phyloP scores from a whole-genome alignment of 768 basidiomycete genomes.

The Auricularia cornea region DNA sequence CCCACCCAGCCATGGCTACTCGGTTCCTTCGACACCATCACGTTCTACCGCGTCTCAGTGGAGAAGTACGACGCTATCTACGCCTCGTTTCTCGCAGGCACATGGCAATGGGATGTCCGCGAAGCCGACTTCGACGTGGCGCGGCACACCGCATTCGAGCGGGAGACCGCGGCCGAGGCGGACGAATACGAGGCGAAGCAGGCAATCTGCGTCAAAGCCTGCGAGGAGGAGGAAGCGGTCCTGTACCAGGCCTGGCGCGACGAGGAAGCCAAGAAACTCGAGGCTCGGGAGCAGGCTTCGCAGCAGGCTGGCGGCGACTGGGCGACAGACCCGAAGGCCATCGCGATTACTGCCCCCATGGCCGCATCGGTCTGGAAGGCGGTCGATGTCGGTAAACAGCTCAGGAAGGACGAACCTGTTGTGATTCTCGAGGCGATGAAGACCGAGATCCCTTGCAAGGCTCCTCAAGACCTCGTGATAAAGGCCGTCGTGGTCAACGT shows the following conservation, averaged over 20 bases:
- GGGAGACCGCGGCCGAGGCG: constrained; percentile 35
- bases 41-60: constrained; percentile 41
- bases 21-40: constrained; percentile 54
- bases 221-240: too few species aligned
- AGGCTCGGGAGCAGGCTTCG: not conserved
- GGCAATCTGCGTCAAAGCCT: constrained; percentile 3
- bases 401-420: constrained; percentile 26
- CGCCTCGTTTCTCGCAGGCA: constrained; percentile 14
- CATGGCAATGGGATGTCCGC: constrained; percentile 35
- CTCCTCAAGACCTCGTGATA: constrained; percentile 25
- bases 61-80: constrained; percentile 34
- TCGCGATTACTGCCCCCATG: constrained; percentile 22
- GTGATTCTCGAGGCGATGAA: constrained; percentile 60
- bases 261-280: constrained; percentile 35
- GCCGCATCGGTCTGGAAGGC: constrained; percentile 47
- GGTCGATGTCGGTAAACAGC: not conserved
- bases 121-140: constrained; percentile 44
- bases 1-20: constrained; percentile 51
- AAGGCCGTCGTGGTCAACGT: too few species aligned
- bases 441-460: constrained; percentile 44
- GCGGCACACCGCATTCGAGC: constrained; percentile 36
- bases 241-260: constrained; percentile 18
- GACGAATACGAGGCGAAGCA: constrained; percentile 34
- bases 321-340: constrained; percentile 23
- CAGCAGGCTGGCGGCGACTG: constrained; percentile 25